These are phyloP conservation scores for Cordyceps militaris DNA, from an alignment of 2,329 filamentous ascomycete species.

Conservation along the genomic window DNA sequence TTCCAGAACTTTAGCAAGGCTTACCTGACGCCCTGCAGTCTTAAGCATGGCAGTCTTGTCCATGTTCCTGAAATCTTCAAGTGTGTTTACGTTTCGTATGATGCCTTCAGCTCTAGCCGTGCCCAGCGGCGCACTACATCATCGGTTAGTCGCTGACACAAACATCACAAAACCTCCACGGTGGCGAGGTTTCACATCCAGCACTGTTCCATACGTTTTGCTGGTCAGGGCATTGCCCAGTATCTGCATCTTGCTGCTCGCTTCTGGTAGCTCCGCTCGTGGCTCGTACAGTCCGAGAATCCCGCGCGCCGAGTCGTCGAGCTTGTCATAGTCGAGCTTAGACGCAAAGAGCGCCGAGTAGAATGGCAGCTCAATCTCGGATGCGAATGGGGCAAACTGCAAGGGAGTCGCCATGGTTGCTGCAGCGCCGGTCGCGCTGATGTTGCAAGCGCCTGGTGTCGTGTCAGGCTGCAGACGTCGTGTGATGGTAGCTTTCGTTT, in stretches of 20 bases:
- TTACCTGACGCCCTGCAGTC: slow-evolving; percentile 69
- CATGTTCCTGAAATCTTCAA: slow-evolving; percentile 82
- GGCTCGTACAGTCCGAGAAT: slow-evolving; percentile 87
- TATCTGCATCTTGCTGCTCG: slow-evolving; percentile 84
- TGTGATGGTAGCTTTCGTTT: background rate
- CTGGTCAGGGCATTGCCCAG: slow-evolving; percentile 78
- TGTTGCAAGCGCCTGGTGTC: background rate
- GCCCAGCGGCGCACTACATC: slow-evolving; percentile 55
- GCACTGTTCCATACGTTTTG: slow-evolving; percentile 57
- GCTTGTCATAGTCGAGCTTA: slow-evolving; percentile 95
- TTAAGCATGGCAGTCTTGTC: slow-evolving; percentile 75
- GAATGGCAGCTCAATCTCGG: slow-evolving; percentile 92
- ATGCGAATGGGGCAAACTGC: slow-evolving; percentile 81
- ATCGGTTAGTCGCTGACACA: background rate
- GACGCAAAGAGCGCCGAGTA: slow-evolving; percentile 86
- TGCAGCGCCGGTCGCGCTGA: background rate
- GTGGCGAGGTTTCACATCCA: background rate
- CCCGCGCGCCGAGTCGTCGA: slow-evolving; percentile 84
- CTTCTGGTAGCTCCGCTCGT: slow-evolving; percentile 62
- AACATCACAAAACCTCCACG: background rate
- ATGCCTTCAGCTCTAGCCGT: slow-evolving; percentile 82
- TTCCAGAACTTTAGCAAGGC: slow-evolving; percentile 16
- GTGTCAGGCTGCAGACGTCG: background rate
- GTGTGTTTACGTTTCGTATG: slow-evolving; percentile 93
- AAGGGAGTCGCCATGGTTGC: slow-evolving; percentile 44